These are phyloP conservation scores for Pseudoscleropodium purum DNA, from an alignment of 225 moss, liverwort and hornwort genomes.

Conservation along the genomic window DNA sequence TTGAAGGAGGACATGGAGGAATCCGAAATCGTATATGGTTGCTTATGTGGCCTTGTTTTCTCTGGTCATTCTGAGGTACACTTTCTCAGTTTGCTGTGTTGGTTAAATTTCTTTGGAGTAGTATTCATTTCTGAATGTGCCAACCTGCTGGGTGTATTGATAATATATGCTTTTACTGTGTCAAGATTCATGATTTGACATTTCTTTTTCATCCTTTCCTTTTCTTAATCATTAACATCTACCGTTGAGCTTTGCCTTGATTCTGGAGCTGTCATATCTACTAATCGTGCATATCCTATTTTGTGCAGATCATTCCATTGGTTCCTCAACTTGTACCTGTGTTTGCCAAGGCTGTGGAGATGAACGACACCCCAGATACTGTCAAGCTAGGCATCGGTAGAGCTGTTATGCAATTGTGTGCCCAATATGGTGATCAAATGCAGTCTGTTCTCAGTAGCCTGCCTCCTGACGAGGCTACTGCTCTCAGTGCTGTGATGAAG, in stretches of 20 bases:
- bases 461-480: slow-evolving; percentile 72
- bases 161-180: not conserved
- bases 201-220: not conserved
- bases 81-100: not conserved
- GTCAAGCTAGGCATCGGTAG: slow-evolving; percentile 77
- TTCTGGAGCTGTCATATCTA: not conserved
- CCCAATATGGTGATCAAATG: slow-evolving; percentile 87
- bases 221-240: not conserved
- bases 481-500: slow-evolving; percentile 72
- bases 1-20: slow-evolving; percentile 98
- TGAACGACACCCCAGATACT: slow-evolving; percentile 51
- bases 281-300: not conserved
- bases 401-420: slow-evolving; percentile 79
- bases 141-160: not conserved
- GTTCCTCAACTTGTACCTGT: slow-evolving; percentile 80
- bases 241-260: not conserved
- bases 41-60: slow-evolving; percentile 68
- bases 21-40: slow-evolving; percentile 82
- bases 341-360: slow-evolving; percentile 79
- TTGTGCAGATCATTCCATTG: slow-evolving; percentile 67
- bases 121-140: not conserved
- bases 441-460: slow-evolving; percentile 65
- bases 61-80: slow-evolving; percentile 72
- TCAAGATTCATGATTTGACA: not conserved
- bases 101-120: not conserved